Conservation (phyloP, 2,329 filamentous ascomycete species). For the Tolypocladium cylindrosporum region DNA sequence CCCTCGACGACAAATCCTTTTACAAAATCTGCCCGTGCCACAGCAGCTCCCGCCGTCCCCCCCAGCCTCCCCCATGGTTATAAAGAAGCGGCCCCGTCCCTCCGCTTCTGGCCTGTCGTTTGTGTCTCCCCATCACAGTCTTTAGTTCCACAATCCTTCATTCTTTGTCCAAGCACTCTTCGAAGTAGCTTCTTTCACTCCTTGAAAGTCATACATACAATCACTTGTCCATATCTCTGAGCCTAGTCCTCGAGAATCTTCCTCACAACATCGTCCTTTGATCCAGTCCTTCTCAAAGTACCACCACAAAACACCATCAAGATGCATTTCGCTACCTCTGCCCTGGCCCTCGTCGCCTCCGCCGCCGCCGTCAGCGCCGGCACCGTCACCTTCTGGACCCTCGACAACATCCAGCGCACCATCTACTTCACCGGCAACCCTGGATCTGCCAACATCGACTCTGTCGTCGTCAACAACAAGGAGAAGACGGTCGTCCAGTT, state of each 20-base stretch:
- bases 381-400: constrained; percentile 49
- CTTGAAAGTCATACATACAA: neutral
- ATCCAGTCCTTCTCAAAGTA: constrained; percentile 3
- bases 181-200: constrained; percentile 11
- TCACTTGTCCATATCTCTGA: constrained; percentile 8
- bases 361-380: constrained; percentile 31
- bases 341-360: constrained; percentile 32
- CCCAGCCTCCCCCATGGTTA: constrained; percentile 1
- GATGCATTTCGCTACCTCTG: constrained; percentile 42
- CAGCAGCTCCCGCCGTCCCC: neutral
- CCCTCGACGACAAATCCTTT: neutral
- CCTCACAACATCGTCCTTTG: neutral
- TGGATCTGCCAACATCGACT: constrained; percentile 22
- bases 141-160: constrained; percentile 4
- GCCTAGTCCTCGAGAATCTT: constrained; percentile 4
- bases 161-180: constrained; percentile 11
- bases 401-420: constrained; percentile 39
- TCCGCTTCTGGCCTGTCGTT: constrained; percentile 4
- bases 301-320: constrained; percentile 22
- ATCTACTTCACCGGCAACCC: constrained; percentile 39
- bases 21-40: neutral
- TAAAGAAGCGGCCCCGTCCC: constrained; percentile 16
- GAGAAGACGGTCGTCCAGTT: constrained; percentile 30
- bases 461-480: constrained; percentile 28
- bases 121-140: neutral